phyloP scores from a whole-genome alignment of 1,139 yeast species.

The Sporopachydermia cereana region DNA sequence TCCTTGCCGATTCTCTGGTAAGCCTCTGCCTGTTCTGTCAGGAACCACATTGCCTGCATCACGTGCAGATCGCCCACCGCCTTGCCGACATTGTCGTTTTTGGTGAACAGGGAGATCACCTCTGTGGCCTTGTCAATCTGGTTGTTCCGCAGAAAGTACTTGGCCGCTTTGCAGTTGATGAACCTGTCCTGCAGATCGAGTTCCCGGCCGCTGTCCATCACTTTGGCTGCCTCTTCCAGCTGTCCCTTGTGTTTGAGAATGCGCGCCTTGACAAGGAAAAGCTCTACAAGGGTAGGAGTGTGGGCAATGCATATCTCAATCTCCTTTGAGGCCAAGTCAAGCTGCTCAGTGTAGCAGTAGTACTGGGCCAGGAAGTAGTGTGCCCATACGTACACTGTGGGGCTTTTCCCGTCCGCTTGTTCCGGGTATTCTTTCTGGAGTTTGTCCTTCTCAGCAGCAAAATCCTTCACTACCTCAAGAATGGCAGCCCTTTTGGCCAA shows the following conservation, averaged over 20 bases:
- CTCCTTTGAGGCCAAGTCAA: constrained; percentile 38
- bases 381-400: constrained; percentile 63
- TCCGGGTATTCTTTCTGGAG: constrained; percentile 7
- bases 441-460: constrained; percentile 21
- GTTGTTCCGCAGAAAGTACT: constrained; percentile 75
- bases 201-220: constrained; percentile 60
- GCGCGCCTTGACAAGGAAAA: constrained; percentile 71
- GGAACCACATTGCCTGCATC: constrained; percentile 90
- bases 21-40: constrained; percentile 78
- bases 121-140: constrained; percentile 65
- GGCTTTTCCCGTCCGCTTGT: constrained; percentile 20
- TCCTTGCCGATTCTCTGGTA: constrained; percentile 39
- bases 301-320: constrained; percentile 59
- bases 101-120: constrained; percentile 69
- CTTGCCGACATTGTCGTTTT: constrained; percentile 62
- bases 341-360: constrained; percentile 43
- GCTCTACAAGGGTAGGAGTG: constrained; percentile 64
- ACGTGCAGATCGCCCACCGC: constrained; percentile 81
- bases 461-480: constrained; percentile 42
- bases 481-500: constrained; percentile 36
- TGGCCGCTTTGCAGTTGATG: constrained; percentile 78
- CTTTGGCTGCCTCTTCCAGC: constrained; percentile 45
- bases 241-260: constrained; percentile 64
- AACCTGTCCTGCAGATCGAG: constrained; percentile 85
- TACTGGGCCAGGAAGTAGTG: constrained; percentile 76